Evolutionary conservation across 768 basidiomycete species (phyloP).

Genomic region (Collybia sordida): DNA sequence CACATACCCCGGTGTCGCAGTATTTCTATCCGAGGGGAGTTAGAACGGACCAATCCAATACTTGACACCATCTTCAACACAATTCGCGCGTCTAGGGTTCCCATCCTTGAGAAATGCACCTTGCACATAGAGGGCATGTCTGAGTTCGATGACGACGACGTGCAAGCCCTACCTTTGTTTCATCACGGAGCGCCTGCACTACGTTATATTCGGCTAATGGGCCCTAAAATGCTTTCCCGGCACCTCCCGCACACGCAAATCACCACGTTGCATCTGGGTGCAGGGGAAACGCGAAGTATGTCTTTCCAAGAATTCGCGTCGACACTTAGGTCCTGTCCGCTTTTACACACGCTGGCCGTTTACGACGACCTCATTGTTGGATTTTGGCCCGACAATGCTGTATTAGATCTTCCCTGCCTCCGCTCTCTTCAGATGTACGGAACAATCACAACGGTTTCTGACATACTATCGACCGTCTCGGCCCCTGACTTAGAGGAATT

Average conservation of each 20-base stretch:
- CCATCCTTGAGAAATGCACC: not conserved
- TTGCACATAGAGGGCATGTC: not conserved
- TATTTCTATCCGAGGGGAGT: not conserved
- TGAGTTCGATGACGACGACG: not conserved
- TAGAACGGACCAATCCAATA: not conserved
- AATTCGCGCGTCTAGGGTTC: not conserved
- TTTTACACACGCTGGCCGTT: not conserved
- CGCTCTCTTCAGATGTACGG: not conserved
- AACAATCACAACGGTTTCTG: not conserved
- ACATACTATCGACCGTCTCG: not conserved
- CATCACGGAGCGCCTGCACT: not conserved
- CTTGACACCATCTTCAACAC: not conserved
- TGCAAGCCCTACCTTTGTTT: not conserved
- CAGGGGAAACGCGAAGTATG: not conserved
- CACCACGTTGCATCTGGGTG: slow-evolving; percentile 1
- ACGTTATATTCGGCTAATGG: not conserved
- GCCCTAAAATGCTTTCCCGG: not conserved
- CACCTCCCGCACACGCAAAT: not conserved
- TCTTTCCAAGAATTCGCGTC: not conserved
- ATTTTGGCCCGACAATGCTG: not conserved
- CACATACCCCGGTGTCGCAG: slow-evolving; percentile 1
- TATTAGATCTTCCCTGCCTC: not conserved
- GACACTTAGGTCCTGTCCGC: not conserved
- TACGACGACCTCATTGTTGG: not conserved
- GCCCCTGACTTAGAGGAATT: not conserved